Base-by-base conservation (phyloP, 768 basidiomycete genomes). In the Tylopilus sp. region DNA sequence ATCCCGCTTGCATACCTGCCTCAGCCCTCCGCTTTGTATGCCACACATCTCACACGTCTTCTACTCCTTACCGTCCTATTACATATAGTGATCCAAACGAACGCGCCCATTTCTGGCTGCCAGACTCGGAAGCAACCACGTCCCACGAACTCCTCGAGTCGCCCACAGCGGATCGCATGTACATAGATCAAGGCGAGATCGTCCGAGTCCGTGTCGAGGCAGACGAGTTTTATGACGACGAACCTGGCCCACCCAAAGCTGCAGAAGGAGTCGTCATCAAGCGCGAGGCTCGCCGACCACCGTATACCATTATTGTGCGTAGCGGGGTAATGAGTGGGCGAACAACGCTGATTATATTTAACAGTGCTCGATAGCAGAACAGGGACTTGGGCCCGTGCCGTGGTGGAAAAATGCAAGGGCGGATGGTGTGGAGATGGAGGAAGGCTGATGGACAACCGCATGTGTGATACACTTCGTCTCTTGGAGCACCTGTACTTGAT, bases 211-310 rank as follows among this genome's bases (percentile, higher is more conserved):
- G 89, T 5, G 82, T 92, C 5, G 89, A 92, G 61, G 74, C 77
- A 3, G 91, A 91, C 59, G 88, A 91, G 59, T 92, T 91, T 57
- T 86, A 80, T 57, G 91, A 93, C 57, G 87, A 89, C 57, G 90
- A 91, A 53, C 90, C 90, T 2, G 90, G 91, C 1, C 89, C 90
- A 0, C 85, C 86, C 1, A 88, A 85, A 61, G 83, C 82, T 40
- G 69, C 76, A 0, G 87, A 90, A 44, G 89, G 88, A 1, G 82
- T 88, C 2, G 73, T 75, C 44, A 73, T 81, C 3, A 73, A 75
- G 57, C 69, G 68, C 39, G 83, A 83, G 54, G 68, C 62, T 6
- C 73, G 71, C 25, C 65, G 71, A 63, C 74, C 86, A 3, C 86
- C 87, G 3, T 92, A 89, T 70, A 82, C 78, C 23, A 75, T 92